Percentiles rank a stretch among this genome's conserved stretches.
Evolutionary conservation across 345 rosid genomes (phyloP).

Genomic region (Psidium guajava): DNA sequence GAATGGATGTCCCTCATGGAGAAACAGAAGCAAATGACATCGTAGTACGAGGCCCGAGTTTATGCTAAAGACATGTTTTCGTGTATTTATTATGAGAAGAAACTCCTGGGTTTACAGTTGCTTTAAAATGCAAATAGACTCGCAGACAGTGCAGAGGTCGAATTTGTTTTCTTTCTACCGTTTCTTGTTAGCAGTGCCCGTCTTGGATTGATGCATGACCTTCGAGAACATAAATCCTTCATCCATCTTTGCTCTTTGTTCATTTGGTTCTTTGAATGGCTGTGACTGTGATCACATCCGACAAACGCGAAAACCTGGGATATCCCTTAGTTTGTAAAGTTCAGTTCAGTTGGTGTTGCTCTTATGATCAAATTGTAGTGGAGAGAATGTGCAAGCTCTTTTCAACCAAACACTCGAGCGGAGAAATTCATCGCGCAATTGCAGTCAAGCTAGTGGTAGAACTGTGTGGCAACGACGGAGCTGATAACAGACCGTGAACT

Average conservation of each 20-base stretch:
- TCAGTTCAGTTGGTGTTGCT: neutral
- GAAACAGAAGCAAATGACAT: neutral
- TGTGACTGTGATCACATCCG: neutral
- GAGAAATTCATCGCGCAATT: neutral
- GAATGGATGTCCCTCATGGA: neutral
- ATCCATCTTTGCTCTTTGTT: neutral
- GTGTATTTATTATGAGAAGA: neutral
- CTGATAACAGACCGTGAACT: too few relatives aligned
- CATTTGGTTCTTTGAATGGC: neutral
- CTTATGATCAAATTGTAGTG: neutral
- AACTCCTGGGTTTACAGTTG: neutral
- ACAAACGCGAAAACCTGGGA: neutral
- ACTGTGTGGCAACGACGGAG: neutral
- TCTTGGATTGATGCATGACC: neutral
- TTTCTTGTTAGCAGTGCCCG: neutral
- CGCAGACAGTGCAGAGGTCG: neutral
- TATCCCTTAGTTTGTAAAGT: neutral
- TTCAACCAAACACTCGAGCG: neutral
- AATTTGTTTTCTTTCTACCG: neutral
- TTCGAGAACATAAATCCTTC: neutral
- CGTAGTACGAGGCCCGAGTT: neutral
- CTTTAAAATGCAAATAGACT: neutral
- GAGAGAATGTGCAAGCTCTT: neutral
- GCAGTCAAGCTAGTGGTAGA: neutral
- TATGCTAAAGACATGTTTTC: neutral